phyloP scores from a whole-genome alignment of 2,329 filamentous ascomycete species.

The Cladophialophora psammophila region DNA sequence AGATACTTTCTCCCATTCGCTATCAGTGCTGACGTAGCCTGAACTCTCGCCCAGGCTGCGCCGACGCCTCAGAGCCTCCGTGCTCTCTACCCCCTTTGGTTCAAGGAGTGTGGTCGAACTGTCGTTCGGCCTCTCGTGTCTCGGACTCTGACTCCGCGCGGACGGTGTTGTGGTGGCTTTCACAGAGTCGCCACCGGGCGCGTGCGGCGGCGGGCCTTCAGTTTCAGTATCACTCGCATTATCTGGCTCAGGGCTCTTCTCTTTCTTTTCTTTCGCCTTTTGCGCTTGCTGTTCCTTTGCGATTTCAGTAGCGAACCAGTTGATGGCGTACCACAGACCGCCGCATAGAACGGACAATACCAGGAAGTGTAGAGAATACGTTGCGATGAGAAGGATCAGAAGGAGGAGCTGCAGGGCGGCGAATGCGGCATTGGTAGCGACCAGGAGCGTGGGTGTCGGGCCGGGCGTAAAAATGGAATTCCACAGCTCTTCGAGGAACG shows the following conservation, averaged over 20 bases:
- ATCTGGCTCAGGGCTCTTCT: slow-evolving; percentile 45
- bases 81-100: slow-evolving; percentile 57
- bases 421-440: slow-evolving; percentile 91
- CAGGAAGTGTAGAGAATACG: slow-evolving; percentile 87
- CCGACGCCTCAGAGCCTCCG: slow-evolving; percentile 54
- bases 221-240: slow-evolving; percentile 49
- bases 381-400: slow-evolving; percentile 76
- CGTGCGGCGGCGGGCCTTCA: slow-evolving; percentile 40
- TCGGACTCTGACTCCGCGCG: slow-evolving; percentile 27
- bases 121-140: slow-evolving; percentile 31
- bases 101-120: slow-evolving; percentile 40
- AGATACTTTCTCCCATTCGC: slow-evolving; percentile 92
- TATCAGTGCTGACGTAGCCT: slow-evolving; percentile 80
- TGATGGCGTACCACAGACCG: slow-evolving; percentile 90
- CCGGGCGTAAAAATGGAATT: slow-evolving; percentile 93
- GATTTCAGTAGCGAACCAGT: slow-evolving; percentile 88
- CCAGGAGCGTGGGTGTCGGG: slow-evolving; percentile 82
- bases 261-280: slow-evolving; percentile 56
- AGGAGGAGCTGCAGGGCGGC: slow-evolving; percentile 83
- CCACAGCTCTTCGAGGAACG: slow-evolving; percentile 79
- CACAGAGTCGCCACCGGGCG: not conserved
- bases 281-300: slow-evolving; percentile 57
- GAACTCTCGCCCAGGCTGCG: slow-evolving; percentile 57
- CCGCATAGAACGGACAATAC: slow-evolving; percentile 79
- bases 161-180: slow-evolving; percentile 26